These are phyloP conservation scores for Colletotrichum shisoi DNA, from an alignment of 2,329 filamentous ascomycete genomes.

Conservation along the genomic window DNA sequence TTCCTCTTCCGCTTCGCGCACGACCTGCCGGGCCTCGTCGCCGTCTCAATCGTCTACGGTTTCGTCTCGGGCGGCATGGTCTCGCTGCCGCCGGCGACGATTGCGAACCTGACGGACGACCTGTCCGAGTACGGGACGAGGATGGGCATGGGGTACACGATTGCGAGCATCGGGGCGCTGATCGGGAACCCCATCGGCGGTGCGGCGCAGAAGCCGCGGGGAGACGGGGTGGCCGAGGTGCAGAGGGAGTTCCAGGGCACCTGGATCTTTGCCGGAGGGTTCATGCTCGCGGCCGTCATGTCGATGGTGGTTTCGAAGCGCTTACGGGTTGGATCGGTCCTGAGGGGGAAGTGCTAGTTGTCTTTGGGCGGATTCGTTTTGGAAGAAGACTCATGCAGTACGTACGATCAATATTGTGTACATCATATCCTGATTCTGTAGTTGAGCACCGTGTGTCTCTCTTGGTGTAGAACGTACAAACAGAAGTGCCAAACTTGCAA, in stretches of 20 bases:
- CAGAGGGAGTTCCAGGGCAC: slow-evolving; percentile 32
- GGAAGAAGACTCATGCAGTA: too few species aligned
- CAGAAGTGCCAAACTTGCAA: too few species aligned
- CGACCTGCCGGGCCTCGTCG: slow-evolving; percentile 34
- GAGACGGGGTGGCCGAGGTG: slow-evolving; percentile 1
- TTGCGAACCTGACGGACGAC: slow-evolving; percentile 36
- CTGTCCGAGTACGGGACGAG: slow-evolving; percentile 32
- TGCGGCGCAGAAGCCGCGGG: slow-evolving; percentile 18
- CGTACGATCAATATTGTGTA: neutral
- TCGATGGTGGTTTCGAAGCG: slow-evolving; percentile 22
- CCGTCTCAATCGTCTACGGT: slow-evolving; percentile 31
- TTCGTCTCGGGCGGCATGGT: slow-evolving; percentile 39
- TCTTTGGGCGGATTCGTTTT: too few species aligned
- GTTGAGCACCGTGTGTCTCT: too few species aligned
- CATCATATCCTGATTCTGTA: too few species aligned
- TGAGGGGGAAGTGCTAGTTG: slow-evolving; percentile 20
- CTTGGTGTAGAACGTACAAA: too few species aligned
- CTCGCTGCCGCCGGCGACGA: slow-evolving; percentile 35
- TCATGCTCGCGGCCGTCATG: slow-evolving; percentile 28
- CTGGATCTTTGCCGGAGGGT: slow-evolving; percentile 30
- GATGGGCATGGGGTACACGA: slow-evolving; percentile 39
- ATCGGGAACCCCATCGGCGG: slow-evolving; percentile 39
- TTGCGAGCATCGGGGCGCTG: slow-evolving; percentile 34
- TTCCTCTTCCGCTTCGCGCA: slow-evolving; percentile 30
- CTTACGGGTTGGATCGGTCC: slow-evolving; percentile 17